Conservation (phyloP, 805 yeast species). For the Wickerhamomyces silvicola region DNA sequence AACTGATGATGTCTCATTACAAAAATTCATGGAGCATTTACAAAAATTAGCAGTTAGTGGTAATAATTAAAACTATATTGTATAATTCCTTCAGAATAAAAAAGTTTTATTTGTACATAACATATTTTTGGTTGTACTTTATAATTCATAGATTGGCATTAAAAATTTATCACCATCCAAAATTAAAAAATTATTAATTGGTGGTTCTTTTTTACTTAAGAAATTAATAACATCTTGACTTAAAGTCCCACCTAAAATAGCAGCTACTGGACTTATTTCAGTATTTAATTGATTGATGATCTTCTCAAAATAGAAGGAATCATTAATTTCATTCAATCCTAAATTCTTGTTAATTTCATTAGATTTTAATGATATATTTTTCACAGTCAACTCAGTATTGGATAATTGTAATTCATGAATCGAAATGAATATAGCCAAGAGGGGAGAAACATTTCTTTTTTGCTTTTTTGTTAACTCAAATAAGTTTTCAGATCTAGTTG, state of each 20-base stretch:
- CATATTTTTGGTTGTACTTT: too few relatives aligned
- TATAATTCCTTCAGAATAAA: too few relatives aligned
- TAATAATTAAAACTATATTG: constrained; percentile 2
- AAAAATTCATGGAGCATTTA: constrained; percentile 91
- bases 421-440: constrained; percentile 55
- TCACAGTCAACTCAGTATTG: constrained; percentile 15
- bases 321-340: constrained; percentile 34
- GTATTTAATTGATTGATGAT: constrained; percentile 44
- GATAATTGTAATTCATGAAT: constrained; percentile 38
- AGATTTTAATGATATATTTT: constrained; percentile 26
- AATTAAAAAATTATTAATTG: constrained; percentile 73
- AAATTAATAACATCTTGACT: constrained; percentile 88
- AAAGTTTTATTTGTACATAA: too few relatives aligned
- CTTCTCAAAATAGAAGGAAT: constrained; percentile 34
- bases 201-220: constrained; percentile 67
- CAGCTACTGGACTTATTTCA: constrained; percentile 78
- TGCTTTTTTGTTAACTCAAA: constrained; percentile 27
- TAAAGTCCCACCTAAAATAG: constrained; percentile 82
- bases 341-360: constrained; percentile 29
- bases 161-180: constrained; percentile 66
- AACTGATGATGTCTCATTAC: constrained; percentile 94
- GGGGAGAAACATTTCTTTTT: constrained; percentile 45
- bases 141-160: constrained; percentile 69
- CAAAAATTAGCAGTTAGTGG: constrained; percentile 75
- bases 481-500: constrained; percentile 24